Conservation (phyloP, 2,329 filamentous ascomycete genomes). For the Penicillium paneum region DNA sequence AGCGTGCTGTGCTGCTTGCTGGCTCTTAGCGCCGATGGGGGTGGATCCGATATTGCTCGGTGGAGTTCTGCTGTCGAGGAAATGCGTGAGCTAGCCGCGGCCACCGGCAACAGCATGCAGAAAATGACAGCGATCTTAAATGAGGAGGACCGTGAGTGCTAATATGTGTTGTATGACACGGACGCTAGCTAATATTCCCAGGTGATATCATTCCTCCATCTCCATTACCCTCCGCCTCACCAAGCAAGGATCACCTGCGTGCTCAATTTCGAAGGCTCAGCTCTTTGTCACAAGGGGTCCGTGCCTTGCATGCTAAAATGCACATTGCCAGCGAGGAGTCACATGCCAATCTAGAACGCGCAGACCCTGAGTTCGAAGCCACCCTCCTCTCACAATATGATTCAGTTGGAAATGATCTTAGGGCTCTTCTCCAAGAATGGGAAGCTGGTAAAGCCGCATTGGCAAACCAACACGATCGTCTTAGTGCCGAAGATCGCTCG, state of each 20-base stretch:
- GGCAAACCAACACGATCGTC: conserved; percentile 75
- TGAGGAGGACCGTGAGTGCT: conserved; percentile 71
- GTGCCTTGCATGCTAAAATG: conserved; percentile 90
- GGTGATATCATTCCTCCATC: conserved; percentile 48
- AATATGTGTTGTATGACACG: not conserved
- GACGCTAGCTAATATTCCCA: conserved; percentile 19
- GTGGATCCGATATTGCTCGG: conserved; percentile 69
- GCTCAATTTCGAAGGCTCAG: conserved; percentile 85
- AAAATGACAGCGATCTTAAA: conserved; percentile 67
- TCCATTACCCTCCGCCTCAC: conserved; percentile 64
- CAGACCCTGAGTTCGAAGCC: conserved; percentile 67
- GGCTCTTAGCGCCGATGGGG: conserved; percentile 77
- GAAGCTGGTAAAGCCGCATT: conserved; percentile 81
- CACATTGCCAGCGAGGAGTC: conserved; percentile 89
- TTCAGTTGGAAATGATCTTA: conserved; percentile 83
- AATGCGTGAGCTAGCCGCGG: conserved; percentile 62
- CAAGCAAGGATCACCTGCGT: conserved; percentile 78
- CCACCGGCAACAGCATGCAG: conserved; percentile 61
- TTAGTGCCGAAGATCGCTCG: conserved; percentile 63
- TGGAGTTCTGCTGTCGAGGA: conserved; percentile 77
- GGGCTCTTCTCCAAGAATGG: conserved; percentile 77
- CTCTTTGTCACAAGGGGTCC: conserved; percentile 83
- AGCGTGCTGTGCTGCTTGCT: conserved; percentile 85
- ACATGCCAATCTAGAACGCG: conserved; percentile 71
- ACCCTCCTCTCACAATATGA: conserved; percentile 88